Percentiles rank a stretch among this genome's conserved stretches.
Evolutionary conservation across 2,329 filamentous ascomycete genomes (phyloP).

Genomic region (Trichoderma harzianum): DNA sequence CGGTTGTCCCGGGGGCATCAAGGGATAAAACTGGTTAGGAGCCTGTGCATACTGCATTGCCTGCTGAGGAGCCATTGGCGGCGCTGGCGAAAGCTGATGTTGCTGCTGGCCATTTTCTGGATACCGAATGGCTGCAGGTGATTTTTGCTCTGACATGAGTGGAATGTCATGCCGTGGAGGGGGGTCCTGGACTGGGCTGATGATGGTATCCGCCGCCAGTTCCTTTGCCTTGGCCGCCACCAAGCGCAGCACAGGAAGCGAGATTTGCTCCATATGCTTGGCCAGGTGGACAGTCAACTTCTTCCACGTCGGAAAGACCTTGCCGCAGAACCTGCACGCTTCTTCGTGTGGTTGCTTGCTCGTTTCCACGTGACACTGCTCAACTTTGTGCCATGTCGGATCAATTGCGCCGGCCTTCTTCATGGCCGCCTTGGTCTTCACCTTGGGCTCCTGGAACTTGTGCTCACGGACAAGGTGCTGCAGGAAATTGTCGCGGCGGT

Average conservation of each 20-base stretch:
- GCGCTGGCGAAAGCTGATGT: not conserved
- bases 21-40: slow-evolving; percentile 26
- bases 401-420: slow-evolving; percentile 58
- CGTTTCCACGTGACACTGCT: slow-evolving; percentile 72
- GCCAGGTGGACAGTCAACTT: slow-evolving; percentile 90
- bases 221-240: slow-evolving; percentile 47
- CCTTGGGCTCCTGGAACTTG: slow-evolving; percentile 77
- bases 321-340: slow-evolving; percentile 83
- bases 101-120: slow-evolving; percentile 15
- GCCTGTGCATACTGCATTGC: not conserved
- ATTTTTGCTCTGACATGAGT: slow-evolving; percentile 26
- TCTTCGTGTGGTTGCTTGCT: slow-evolving; percentile 65
- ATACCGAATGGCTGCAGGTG: slow-evolving; percentile 21
- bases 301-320: slow-evolving; percentile 80
- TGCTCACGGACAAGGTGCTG: slow-evolving; percentile 91
- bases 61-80: not conserved
- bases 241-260: slow-evolving; percentile 70
- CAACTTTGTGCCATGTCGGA: slow-evolving; percentile 72
- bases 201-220: slow-evolving; percentile 59
- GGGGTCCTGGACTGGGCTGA: slow-evolving; percentile 63
- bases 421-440: slow-evolving; percentile 68
- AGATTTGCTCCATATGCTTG: slow-evolving; percentile 91
- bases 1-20: slow-evolving; percentile 28
- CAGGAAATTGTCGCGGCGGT: slow-evolving; percentile 86
- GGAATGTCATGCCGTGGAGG: slow-evolving; percentile 38